Base-by-base conservation (phyloP, 805 yeast genomes). In the Saturnispora halmiae region DNA sequence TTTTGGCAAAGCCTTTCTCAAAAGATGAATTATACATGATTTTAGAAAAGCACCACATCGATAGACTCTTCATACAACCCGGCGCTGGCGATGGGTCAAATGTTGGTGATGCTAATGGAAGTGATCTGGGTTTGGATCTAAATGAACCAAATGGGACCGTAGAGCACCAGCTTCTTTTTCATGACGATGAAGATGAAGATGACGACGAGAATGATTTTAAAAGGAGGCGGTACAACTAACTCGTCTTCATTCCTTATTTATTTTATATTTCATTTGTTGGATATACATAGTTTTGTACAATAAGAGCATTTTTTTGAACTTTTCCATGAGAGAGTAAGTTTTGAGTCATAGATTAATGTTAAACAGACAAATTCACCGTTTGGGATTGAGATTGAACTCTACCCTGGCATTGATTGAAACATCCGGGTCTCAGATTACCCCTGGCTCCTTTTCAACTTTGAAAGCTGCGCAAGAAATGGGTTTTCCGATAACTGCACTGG, bases 1-100 rank as follows among this genome's bases (percentile, higher is more conserved):
- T 92, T 28, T 66, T 92, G 47, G 94, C 95, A 4, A 86, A 92
- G 55, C 98, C 98, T 1, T 92, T 92, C 58, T 82, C 94, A 2
- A 86, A 83, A 55, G 84, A 79, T 49, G 95, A 85, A 55, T 66
- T 92, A 43, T 83, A 79, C 54, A 69, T 77, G 46, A 84, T 87
- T 54, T 64, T 90, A 40, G 78, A 82, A 47, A 82, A 87, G 51
- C 86, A 83, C 56, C 66, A 82, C 40, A 70, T 74, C 43, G 67
- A 72, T 24, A 64, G 52, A n/a, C 45, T 45, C 36, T 48, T 56
- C 36, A 52, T 53, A 10, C 52, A 50, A 24, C 57, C 57, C 2
- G 34, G 20, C n/a, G 31, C 36, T 22, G 40, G 25, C 9, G 24
- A 11, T 6, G 29, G 13, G 9, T 13, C 13, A 13, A 13, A 30